phyloP scores from a whole-genome alignment of 2,329 filamentous ascomycete species.

The Xylaria sp. region DNA sequence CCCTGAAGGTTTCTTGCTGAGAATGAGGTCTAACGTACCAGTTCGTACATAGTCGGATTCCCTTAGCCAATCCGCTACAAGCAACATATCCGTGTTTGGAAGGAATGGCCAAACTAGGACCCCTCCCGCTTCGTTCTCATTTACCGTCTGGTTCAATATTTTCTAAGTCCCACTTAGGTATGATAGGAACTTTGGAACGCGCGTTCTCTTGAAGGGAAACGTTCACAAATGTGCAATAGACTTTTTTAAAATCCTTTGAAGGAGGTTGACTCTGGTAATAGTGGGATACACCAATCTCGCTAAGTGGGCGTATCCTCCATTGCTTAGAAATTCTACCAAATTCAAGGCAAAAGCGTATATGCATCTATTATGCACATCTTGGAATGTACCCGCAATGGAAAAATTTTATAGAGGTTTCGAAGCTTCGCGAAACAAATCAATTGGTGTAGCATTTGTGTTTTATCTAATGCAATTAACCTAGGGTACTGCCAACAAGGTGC shows the following conservation, averaged over 20 bases:
- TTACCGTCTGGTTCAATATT: neutral
- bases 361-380: neutral
- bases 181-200: conserved; percentile 2
- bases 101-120: conserved; percentile 10
- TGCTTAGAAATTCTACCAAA: conserved; percentile 6
- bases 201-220: neutral
- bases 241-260: neutral
- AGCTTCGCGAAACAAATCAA: conserved; percentile 12
- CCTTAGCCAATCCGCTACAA: conserved; percentile 29
- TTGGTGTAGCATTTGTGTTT: conserved; percentile 24
- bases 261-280: conserved; percentile 1
- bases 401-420: neutral
- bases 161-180: neutral
- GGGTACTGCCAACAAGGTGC: conserved; percentile 25
- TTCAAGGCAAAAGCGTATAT: neutral
- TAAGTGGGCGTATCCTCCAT: neutral
- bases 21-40: neutral
- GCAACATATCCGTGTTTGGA: conserved; percentile 30
- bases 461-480: conserved; percentile 22
- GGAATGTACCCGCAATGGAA: neutral
- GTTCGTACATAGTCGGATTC: neutral
- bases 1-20: neutral
- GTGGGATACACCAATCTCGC: neutral
- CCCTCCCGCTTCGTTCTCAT: neutral
- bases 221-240: neutral